Evolutionary conservation across 352 stramenopile genomes (phyloP).

Genomic region (Globisporangium lucens): DNA sequence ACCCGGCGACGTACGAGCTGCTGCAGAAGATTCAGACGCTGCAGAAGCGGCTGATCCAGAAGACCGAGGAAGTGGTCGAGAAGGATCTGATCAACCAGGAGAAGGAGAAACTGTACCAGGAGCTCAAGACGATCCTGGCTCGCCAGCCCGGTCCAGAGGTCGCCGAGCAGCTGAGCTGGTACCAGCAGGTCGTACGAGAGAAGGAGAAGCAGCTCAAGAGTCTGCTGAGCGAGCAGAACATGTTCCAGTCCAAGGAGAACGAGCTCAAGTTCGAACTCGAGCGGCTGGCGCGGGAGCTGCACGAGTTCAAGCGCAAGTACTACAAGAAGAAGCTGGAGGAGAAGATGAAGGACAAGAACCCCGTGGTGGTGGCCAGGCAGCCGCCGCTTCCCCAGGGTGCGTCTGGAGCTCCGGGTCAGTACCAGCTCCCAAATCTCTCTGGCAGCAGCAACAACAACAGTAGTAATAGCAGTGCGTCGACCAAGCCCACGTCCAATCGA

Average conservation of each 20-base stretch:
- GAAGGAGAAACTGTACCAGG: slow-evolving; percentile 94
- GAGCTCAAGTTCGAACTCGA: slow-evolving; percentile 96
- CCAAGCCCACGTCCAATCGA: slow-evolving; percentile 11
- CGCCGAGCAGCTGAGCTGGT: slow-evolving; percentile 93
- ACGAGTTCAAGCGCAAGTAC: slow-evolving; percentile 95
- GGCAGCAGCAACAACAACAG: slow-evolving; percentile 25
- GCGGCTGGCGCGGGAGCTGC: slow-evolving; percentile 86
- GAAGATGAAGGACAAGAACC: slow-evolving; percentile 72
- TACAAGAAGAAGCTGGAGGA: slow-evolving; percentile 92
- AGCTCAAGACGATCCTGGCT: slow-evolving; percentile 93
- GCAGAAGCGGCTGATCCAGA: slow-evolving; percentile 93
- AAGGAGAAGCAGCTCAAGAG: slow-evolving; percentile 97
- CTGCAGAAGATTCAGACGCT: slow-evolving; percentile 97
- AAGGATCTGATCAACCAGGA: slow-evolving; percentile 95
- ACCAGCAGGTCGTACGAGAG: slow-evolving; percentile 94
- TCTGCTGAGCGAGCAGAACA: slow-evolving; percentile 96
- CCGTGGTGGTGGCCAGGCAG: slow-evolving; percentile 28
- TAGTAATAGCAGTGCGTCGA: slow-evolving; percentile 7
- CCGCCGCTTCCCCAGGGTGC: slow-evolving; percentile 2
- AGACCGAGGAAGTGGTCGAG: slow-evolving; percentile 94
- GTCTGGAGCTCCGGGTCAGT: slow-evolving; percentile 8
- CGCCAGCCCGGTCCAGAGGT: slow-evolving; percentile 93
- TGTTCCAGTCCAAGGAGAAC: slow-evolving; percentile 93
- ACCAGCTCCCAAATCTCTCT: slow-evolving; percentile 37
- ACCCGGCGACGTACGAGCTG: slow-evolving; percentile 94